A percentile compares a stretch with the other conserved stretches of the same genome.
Evolutionary conservation across 2,329 filamentous ascomycete genomes (phyloP).

Genomic region (Phaeoacremonium minimum): DNA sequence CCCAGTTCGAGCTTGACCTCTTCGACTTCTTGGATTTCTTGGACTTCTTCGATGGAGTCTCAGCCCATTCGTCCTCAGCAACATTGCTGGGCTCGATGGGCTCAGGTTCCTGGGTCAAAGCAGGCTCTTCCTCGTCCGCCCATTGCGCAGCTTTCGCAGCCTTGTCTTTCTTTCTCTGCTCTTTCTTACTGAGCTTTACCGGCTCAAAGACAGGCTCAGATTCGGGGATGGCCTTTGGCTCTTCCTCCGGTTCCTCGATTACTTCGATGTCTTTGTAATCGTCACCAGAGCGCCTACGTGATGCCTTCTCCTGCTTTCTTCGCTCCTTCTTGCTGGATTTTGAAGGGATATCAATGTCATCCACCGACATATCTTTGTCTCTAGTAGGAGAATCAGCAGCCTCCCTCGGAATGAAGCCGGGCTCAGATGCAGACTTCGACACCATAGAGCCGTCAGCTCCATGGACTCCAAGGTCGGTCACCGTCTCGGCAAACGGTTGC

Average conservation of each 20-base stretch:
- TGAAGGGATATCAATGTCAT: constrained; percentile 16
- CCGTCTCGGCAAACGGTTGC: constrained; percentile 43
- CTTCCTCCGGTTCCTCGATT: constrained; percentile 11
- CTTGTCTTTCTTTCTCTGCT: constrained; percentile 43
- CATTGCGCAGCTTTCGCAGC: constrained; percentile 23
- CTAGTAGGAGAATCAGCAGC: constrained; percentile 33
- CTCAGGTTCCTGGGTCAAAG: background rate
- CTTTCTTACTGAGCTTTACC: constrained; percentile 40
- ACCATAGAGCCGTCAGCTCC: constrained; percentile 24
- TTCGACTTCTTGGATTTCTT: constrained; percentile 23
- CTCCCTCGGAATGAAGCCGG: constrained; percentile 45
- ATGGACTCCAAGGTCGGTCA: constrained; percentile 31
- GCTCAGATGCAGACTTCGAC: constrained; percentile 19
- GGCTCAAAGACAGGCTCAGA: constrained; percentile 6
- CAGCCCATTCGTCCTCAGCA: constrained; percentile 19
- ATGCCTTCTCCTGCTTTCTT: constrained; percentile 31
- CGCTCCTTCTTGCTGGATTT: constrained; percentile 25
- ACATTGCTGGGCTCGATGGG: constrained; percentile 3
- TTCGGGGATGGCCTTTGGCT: constrained; percentile 12
- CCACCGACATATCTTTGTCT: constrained; percentile 19
- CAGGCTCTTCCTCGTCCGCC: constrained; percentile 12
- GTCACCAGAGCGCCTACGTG: constrained; percentile 17
- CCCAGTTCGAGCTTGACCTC: constrained; percentile 10
- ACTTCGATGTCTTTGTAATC: constrained; percentile 17
- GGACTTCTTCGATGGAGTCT: constrained; percentile 21